Evolutionary conservation across 2,329 filamentous ascomycete species (phyloP).

Genomic region (Dactylellina parvicollis): DNA sequence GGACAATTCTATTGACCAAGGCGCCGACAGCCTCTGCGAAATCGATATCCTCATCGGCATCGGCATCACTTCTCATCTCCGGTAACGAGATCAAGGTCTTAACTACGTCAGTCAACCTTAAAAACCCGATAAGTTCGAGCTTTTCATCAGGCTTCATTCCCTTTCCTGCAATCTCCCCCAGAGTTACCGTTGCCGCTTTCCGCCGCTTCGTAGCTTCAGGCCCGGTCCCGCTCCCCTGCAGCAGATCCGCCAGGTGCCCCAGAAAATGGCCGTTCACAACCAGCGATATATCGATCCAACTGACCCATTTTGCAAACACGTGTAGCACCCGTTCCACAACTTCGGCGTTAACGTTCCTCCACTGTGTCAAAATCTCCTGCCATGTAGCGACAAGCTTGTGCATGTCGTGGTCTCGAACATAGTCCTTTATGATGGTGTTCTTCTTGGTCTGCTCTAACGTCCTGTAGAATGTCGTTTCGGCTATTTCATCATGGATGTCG

Average conservation of each 20-base stretch:
- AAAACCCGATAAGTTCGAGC: constrained; percentile 88
- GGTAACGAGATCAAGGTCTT: constrained; percentile 85
- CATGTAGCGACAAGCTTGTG: constrained; percentile 87
- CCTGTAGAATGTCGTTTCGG: constrained; percentile 85
- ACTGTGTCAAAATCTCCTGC: constrained; percentile 87
- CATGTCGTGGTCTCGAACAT: constrained; percentile 86
- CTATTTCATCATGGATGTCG: constrained; percentile 96
- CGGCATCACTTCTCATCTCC: constrained; percentile 75
- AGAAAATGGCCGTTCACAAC: constrained; percentile 92
- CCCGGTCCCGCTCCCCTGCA: constrained; percentile 72
- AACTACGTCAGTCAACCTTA: constrained; percentile 86
- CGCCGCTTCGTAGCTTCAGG: constrained; percentile 70
- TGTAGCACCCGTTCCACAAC: constrained; percentile 88
- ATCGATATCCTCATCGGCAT: constrained; percentile 91
- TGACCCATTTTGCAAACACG: constrained; percentile 95
- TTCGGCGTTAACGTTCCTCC: constrained; percentile 73
- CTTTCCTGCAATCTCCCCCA: constrained; percentile 95
- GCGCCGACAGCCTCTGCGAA: constrained; percentile 94
- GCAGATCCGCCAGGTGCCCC: constrained; percentile 82
- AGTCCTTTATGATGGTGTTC: constrained; percentile 89
- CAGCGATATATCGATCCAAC: constrained; percentile 96
- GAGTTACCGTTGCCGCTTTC: constrained; percentile 90
- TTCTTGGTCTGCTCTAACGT: constrained; percentile 81
- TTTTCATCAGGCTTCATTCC: constrained; percentile 97
- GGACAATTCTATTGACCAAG: constrained; percentile 87